Base-by-base conservation (phyloP, 139 green algal genomes). In the Asterochloris sp. region DNA sequence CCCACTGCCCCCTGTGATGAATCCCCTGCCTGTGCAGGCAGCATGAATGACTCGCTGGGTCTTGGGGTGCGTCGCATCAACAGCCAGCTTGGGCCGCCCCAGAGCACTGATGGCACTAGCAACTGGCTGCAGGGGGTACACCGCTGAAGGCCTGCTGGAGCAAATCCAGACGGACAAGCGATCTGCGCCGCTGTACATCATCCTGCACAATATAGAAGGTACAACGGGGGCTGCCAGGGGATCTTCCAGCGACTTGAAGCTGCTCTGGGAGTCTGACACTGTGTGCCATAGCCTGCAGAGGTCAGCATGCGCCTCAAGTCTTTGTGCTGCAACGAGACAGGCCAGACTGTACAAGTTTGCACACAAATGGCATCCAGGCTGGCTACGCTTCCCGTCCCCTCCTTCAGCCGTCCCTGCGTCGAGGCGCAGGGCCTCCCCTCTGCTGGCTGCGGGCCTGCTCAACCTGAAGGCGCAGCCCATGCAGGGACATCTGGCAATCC, bases 181-280 rank as follows among this genome's bases (percentile, higher is more conserved):
- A 21, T 54, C 38, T 54, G 38, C 38, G 38, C 85, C 77, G 29
- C 77, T 94, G 12, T 97, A 96, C 75, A 77, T 98, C 10, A 62
- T 97, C 2, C 60, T 98, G 15, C 92, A 98, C 89, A 96, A 94
- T 89, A 93, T 98, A 14, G 95, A 98, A 73, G 95, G 94, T 0
- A 90, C 91, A 69, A 88, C 89, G 79, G n/a, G 15, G 62, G 17
- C 73, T 64, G 38, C 23, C 13, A 11, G 62, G 64, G 73, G 64
- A 14, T 1, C 23, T 69, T 71, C 28, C 68, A 47, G 71, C 23
- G 17, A 63, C 12, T 21, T 29, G 74, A 62, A 64, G 14, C 74
- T 38, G 71, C n/a, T 15, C 71, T 54, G 2, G 4, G 19, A 6
- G n/a, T 19, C 71, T 19, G 26, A 10, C 23, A 76, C 13, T 29